phyloP scores from a whole-genome alignment of 148 eudicot species.

The Cornus controversa region DNA sequence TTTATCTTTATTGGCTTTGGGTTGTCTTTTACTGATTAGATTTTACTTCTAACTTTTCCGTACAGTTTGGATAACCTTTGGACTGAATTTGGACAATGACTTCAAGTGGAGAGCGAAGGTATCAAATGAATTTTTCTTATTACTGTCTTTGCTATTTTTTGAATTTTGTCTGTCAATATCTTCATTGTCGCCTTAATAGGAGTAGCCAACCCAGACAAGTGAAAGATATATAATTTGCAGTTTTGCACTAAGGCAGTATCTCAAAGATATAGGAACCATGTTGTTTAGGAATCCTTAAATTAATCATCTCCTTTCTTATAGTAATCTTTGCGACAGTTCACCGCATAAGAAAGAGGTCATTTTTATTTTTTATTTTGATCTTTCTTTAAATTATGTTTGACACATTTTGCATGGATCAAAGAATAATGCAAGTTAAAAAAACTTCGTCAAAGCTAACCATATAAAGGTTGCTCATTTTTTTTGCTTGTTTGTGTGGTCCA shows the following conservation, averaged over 20 bases:
- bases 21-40: constrained; percentile 1
- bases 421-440: no score
- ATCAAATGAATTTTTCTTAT: neutral
- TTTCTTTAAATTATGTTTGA: no score
- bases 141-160: neutral
- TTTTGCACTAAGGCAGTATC: neutral
- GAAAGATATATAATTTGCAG: no score
- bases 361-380: no score
- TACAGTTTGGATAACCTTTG: constrained; percentile 65
- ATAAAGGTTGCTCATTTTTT: neutral
- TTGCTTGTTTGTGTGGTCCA: neutral
- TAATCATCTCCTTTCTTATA: no score
- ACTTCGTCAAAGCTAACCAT: neutral
- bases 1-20: neutral
- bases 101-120: constrained; percentile 94
- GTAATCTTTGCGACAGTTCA: neutral
- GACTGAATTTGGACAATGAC: constrained; percentile 50
- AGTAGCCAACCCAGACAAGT: neutral
- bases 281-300: no score
- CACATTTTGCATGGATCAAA: no score
- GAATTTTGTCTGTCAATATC: neutral
- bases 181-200: neutral
- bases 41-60: constrained; percentile 14
- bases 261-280: neutral
- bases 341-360: neutral